These are phyloP conservation scores for Leccinum pachyderme DNA, from an alignment of 1,284 basidiomycete species.

Conservation along the genomic window DNA sequence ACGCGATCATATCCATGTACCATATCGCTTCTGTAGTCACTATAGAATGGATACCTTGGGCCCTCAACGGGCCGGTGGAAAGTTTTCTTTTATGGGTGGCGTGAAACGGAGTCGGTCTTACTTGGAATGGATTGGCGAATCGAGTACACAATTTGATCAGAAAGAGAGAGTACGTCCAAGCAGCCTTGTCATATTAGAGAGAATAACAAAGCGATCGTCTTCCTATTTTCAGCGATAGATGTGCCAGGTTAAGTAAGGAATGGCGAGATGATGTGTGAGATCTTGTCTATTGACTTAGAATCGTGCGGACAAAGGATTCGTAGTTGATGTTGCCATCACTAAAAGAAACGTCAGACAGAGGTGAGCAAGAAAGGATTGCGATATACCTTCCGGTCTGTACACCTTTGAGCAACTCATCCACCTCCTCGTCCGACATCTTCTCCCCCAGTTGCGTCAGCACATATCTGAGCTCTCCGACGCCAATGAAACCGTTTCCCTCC, in stretches of 20 bases:
- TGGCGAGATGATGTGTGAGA: neutral
- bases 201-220: neutral
- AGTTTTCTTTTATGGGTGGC: neutral
- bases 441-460: constrained; percentile 26
- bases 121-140: neutral
- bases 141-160: neutral
- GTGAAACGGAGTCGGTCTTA: neutral
- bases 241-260: neutral
- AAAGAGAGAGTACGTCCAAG: neutral
- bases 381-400: constrained; percentile 84
- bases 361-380: neutral
- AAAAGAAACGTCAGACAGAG: constrained; percentile 14
- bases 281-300: constrained; percentile 25
- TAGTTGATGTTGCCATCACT: constrained; percentile 98
- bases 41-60: neutral
- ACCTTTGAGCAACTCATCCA: constrained; percentile 96
- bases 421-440: constrained; percentile 94
- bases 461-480: constrained; percentile 25
- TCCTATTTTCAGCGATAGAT: constrained; percentile 1
- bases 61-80: neutral
- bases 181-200: neutral
- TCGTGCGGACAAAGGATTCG: constrained; percentile 56
- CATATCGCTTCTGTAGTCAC: neutral
- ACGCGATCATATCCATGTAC: neutral
- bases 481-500: constrained; percentile 93